These are phyloP conservation scores for Trametes villosa DNA, from an alignment of 768 basidiomycete species.

Conservation along the genomic window DNA sequence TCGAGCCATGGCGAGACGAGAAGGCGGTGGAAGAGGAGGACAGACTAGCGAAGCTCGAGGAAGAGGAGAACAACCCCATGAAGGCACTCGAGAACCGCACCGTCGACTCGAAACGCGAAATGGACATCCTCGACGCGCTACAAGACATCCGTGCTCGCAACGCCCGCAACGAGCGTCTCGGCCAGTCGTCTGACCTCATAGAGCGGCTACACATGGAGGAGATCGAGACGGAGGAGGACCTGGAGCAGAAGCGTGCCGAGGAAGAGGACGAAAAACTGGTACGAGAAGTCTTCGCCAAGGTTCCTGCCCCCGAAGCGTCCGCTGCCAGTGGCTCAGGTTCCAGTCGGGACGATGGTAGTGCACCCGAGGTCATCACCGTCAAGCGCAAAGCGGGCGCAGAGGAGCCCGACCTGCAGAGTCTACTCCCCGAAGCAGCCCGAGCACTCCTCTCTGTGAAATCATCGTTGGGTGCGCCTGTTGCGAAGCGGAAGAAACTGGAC, in stretches of 20 bases:
- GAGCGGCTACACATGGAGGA: conserved; percentile 68
- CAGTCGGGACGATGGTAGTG: conserved; percentile 18
- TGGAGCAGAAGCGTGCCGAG: conserved; percentile 68
- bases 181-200: conserved; percentile 70
- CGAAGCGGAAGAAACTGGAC: conserved; percentile 67
- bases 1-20: conserved; percentile 96
- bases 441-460: conserved; percentile 58
- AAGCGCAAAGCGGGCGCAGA: conserved; percentile 85
- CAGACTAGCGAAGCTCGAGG: conserved; percentile 80
- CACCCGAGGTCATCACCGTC: conserved; percentile 58
- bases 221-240: conserved; percentile 77
- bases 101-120: conserved; percentile 91
- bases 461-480: conserved; percentile 40
- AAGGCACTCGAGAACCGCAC: conserved; percentile 93
- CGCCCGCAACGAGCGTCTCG: conserved; percentile 86
- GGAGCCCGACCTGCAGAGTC: conserved; percentile 71
- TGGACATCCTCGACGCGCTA: conserved; percentile 96
- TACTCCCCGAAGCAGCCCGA: conserved; percentile 68
- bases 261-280: conserved; percentile 94
- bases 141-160: conserved; percentile 90
- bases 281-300: conserved; percentile 84
- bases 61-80: conserved; percentile 97
- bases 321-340: conserved; percentile 11
- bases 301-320: conserved; percentile 45
- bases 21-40: conserved; percentile 80